phyloP scores from a whole-genome alignment of 2,329 filamentous ascomycete species.

The Epichloe gansuensis region DNA sequence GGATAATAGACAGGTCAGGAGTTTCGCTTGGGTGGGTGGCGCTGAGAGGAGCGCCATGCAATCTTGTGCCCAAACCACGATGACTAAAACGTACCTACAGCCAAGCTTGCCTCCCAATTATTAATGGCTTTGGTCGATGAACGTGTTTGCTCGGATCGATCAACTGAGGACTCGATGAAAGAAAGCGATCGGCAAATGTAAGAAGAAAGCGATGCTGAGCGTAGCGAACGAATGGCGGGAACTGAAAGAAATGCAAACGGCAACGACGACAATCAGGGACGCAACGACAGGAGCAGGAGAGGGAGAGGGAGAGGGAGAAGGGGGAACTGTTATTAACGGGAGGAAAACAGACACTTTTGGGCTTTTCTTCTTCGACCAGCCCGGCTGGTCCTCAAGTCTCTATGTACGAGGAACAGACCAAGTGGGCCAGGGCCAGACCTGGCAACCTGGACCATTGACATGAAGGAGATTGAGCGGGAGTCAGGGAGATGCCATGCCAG shows the following conservation, averaged over 20 bases:
- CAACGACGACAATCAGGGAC: constrained; percentile 15
- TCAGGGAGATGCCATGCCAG: not conserved
- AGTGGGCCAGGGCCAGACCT: constrained; percentile 6
- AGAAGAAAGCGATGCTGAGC: constrained; percentile 16
- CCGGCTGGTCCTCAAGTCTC: not conserved
- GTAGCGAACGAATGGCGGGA: constrained; percentile 27
- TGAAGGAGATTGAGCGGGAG: not conserved
- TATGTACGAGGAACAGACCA: constrained; percentile 5
- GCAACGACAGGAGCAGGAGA: constrained; percentile 12
- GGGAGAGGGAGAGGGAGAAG: constrained; percentile 13
- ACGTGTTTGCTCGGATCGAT: not conserved
- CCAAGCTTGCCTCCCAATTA: not conserved
- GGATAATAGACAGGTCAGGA: not conserved
- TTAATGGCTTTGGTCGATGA: not conserved
- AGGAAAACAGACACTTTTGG: not conserved
- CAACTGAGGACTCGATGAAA: constrained; percentile 1
- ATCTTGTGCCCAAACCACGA: not conserved
- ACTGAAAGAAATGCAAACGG: constrained; percentile 20
- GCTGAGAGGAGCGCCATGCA: constrained; percentile 1
- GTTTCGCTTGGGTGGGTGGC: not conserved
- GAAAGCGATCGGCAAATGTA: constrained; percentile 1
- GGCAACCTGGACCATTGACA: not conserved
- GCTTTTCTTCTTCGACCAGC: constrained; percentile 3
- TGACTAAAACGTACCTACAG: not conserved
- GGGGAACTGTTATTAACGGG: constrained; percentile 1